phyloP scores from a whole-genome alignment of 2,329 filamentous ascomycete species.

The Phialocephala subalpina region DNA sequence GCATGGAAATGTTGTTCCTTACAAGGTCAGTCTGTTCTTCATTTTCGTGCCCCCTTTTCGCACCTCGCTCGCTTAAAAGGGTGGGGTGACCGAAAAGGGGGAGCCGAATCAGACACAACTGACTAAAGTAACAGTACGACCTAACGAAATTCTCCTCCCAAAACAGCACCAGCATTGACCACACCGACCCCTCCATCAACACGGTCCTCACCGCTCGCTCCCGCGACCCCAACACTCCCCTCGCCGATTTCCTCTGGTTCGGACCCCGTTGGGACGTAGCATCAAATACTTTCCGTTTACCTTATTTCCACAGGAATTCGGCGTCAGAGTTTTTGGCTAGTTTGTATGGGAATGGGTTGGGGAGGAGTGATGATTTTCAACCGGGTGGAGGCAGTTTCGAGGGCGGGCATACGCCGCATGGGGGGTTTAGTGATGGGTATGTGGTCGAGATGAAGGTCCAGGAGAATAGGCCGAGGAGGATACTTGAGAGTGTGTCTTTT shows the following conservation, averaged over 20 bases:
- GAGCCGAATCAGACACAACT: constrained; percentile 37
- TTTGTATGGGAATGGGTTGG: constrained; percentile 53
- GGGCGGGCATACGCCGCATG: constrained; percentile 42
- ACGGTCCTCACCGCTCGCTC: constrained; percentile 69
- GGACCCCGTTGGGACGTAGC: constrained; percentile 71
- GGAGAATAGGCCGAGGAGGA: constrained; percentile 51
- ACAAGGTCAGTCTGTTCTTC: constrained; percentile 12
- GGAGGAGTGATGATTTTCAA: constrained; percentile 51
- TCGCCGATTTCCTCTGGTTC: constrained; percentile 74
- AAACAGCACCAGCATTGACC: constrained; percentile 66
- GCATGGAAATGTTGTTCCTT: constrained; percentile 53
- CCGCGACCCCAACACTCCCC: constrained; percentile 59
- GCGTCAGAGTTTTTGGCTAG: constrained; percentile 57
- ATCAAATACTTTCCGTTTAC: constrained; percentile 63
- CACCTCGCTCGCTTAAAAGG: not conserved
- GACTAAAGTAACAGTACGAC: constrained; percentile 49
- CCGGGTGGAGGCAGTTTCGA: constrained; percentile 55
- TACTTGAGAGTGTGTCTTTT: constrained; percentile 47
- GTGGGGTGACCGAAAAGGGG: not conserved
- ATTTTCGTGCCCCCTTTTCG: not conserved
- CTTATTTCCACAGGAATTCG: constrained; percentile 64
- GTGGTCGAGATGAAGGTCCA: constrained; percentile 54
- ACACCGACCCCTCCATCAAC: constrained; percentile 72
- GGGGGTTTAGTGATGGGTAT: constrained; percentile 58
- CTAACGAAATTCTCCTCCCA: constrained; percentile 64